phyloP scores from a whole-genome alignment of 371 early-diverging fungal species.

The Mucor irregularis region DNA sequence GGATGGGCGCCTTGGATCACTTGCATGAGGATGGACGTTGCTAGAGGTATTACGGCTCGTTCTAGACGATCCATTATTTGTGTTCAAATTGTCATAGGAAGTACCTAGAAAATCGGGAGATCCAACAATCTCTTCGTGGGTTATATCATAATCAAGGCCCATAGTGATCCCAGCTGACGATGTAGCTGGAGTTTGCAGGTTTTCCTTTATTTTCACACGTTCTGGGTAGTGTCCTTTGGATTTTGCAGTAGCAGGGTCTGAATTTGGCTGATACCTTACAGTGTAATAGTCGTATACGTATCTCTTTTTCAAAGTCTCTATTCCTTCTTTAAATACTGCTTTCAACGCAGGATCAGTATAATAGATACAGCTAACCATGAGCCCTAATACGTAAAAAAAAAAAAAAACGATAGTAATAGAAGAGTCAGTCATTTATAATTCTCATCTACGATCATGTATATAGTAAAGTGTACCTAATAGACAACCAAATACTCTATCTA shows the following conservation, averaged over 20 bases:
- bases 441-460: no score
- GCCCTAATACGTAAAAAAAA: slow-evolving; percentile 13
- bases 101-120: no score
- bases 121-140: no score
- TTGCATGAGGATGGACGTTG: neutral
- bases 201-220: neutral
- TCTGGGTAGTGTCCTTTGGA: neutral
- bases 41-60: neutral
- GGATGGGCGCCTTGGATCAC: neutral
- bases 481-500: slow-evolving; percentile 32
- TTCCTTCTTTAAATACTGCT: slow-evolving; percentile 10
- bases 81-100: no score
- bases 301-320: slow-evolving; percentile 7
- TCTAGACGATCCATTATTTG: no score
- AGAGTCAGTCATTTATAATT: no score
- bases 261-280: slow-evolving; percentile 6
- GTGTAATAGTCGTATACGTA: slow-evolving; percentile 40
- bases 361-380: slow-evolving; percentile 36
- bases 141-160: no score
- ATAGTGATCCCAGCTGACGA: no score
- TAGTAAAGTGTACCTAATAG: slow-evolving; percentile 26
- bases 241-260: neutral
- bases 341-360: slow-evolving; percentile 41
- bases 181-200: neutral
- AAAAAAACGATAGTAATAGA: neutral